Conservation (phyloP, 2,329 filamentous ascomycete species). For the Aspergillus fischeri region DNA sequence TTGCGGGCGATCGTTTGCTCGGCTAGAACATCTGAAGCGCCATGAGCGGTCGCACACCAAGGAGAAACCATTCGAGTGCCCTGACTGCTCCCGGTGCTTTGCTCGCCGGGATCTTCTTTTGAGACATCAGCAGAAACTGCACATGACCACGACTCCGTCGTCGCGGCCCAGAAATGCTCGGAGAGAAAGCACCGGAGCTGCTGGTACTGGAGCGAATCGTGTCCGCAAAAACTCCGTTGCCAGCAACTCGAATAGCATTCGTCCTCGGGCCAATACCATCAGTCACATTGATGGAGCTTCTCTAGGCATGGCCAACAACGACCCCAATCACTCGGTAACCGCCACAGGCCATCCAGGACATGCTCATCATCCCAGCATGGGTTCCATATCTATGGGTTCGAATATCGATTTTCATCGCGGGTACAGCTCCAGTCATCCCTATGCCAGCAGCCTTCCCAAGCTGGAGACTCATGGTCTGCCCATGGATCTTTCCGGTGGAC, state of each 20-base stretch:
- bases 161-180: conserved; percentile 77
- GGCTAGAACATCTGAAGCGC: conserved; percentile 92
- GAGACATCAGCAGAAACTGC: conserved; percentile 96
- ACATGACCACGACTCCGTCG: conserved; percentile 85
- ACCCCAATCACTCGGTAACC: conserved; percentile 10
- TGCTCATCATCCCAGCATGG: conserved; percentile 71
- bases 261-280: conserved; percentile 92
- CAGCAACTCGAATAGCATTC: conserved; percentile 58
- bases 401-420: conserved; percentile 61
- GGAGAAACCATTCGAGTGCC: conserved; percentile 97
- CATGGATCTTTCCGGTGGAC: conserved; percentile 61
- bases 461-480: conserved; percentile 73
- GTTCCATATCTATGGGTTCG: conserved; percentile 54
- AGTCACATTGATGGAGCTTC: conserved; percentile 80
- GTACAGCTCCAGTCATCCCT: conserved; percentile 51
- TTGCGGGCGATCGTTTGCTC: conserved; percentile 86
- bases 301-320: conserved; percentile 57
- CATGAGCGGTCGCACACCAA: conserved; percentile 98
- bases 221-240: conserved; percentile 92
- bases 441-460: conserved; percentile 69
- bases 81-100: conserved; percentile 91
- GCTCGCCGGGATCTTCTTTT: conserved; percentile 86
- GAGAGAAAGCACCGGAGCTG: conserved; percentile 78
- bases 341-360: conserved; percentile 40
- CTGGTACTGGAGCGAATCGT: conserved; percentile 62